A percentile compares a stretch with the other conserved stretches of the same genome.
Conservation (phyloP, 2,329 filamentous ascomycete genomes). For the Kalaharituber pfeilii region DNA sequence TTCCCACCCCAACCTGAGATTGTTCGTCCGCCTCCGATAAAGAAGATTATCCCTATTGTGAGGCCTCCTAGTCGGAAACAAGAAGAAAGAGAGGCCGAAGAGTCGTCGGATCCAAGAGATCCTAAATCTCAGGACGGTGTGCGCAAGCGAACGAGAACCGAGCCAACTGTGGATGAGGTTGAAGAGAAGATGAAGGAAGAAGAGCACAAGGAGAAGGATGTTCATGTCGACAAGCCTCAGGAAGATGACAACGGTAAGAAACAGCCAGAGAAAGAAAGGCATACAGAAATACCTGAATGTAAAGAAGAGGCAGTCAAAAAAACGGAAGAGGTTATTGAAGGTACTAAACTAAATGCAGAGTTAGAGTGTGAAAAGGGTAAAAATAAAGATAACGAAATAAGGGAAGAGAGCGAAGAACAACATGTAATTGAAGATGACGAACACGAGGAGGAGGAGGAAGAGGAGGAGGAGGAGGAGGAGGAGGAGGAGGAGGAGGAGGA, state of each 20-base stretch:
- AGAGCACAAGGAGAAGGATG: neutral
- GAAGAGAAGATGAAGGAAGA: neutral
- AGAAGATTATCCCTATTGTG: constrained; percentile 71
- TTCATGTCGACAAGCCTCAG: neutral
- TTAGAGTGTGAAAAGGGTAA: too few relatives aligned
- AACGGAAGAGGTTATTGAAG: neutral
- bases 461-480: neutral
- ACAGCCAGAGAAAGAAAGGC: too few relatives aligned
- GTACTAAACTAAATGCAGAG: too few relatives aligned
- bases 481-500: neutral
- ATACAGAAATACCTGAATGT: too few relatives aligned
- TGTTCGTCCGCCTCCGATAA: constrained; percentile 49
- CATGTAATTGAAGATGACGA: neutral
- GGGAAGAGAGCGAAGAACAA: neutral
- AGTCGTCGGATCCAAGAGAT: neutral
- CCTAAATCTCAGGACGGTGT: neutral
- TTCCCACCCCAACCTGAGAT: constrained; percentile 37
- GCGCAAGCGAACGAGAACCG: neutral
- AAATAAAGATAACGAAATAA: too few relatives aligned
- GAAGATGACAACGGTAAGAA: neutral
- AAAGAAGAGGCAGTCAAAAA: neutral
- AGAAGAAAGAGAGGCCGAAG: constrained; percentile 28
- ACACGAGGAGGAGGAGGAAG: neutral
- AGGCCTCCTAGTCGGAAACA: constrained; percentile 38
- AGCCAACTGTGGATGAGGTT: neutral